A percentile compares a stretch with the other conserved stretches of the same genome.
Conservation (phyloP, 768 basidiomycete species). For the Suillus brevipes region DNA sequence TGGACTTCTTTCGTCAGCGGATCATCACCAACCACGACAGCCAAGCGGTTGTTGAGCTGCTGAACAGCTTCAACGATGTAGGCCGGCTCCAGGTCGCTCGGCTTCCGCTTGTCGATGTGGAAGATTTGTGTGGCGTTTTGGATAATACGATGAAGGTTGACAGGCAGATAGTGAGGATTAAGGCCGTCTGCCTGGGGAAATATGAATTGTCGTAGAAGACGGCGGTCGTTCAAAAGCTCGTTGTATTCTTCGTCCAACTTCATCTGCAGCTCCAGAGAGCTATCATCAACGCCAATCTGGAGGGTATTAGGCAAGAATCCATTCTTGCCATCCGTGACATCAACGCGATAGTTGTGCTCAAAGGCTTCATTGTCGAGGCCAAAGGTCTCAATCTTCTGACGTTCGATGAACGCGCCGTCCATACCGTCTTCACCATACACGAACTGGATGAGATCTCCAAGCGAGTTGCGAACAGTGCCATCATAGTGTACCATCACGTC, state of each 20-base stretch:
- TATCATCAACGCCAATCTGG: conserved; percentile 86
- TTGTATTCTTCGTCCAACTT: conserved; percentile 79
- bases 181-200: conserved; percentile 76
- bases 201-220: conserved; percentile 74
- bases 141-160: conserved; percentile 92
- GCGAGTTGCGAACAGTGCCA: conserved; percentile 95
- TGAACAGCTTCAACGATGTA: conserved; percentile 83
- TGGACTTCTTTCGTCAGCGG: conserved; percentile 74
- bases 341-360: conserved; percentile 92
- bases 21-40: conserved; percentile 89
- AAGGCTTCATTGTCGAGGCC: conserved; percentile 80
- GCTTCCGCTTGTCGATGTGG: conserved; percentile 92
- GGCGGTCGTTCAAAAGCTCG: conserved; percentile 72
- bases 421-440: conserved; percentile 98
- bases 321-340: conserved; percentile 79
- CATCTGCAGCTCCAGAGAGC: conserved; percentile 77
- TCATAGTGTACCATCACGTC: conserved; percentile 98
- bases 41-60: conserved; percentile 70
- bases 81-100: conserved; percentile 85
- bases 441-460: conserved; percentile 95
- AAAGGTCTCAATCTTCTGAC: conserved; percentile 90
- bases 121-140: conserved; percentile 97
- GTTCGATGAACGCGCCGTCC: conserved; percentile 97
- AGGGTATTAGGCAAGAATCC: conserved; percentile 80
- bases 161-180: conserved; percentile 84